Evolutionary conservation across 495 filamentous ascomycete genomes (phyloP), one percentile per base, ranked within the genome.

Genomic region (Lophiotrema nucula): DNA sequence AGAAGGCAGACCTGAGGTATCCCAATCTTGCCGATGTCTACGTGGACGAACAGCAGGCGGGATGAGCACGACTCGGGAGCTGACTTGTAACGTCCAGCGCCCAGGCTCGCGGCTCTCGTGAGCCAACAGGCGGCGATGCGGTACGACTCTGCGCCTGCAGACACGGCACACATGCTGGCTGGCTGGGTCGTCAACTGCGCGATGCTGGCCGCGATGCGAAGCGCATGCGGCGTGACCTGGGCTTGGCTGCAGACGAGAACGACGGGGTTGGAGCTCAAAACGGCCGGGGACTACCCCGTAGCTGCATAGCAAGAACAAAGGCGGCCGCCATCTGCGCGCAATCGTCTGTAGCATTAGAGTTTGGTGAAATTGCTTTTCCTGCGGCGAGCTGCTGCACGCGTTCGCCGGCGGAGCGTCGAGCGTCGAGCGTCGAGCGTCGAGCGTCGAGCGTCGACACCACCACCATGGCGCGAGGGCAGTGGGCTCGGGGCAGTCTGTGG

Each of bases 1-100:
- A 91, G 53, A 70, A 92, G 66, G 86, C 88, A 2, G 90, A 96
- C 73, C 71, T 96, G 47, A 77, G 91, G 60, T 96, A 95, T 73
- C 88, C 90, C 11, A 84, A 92, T 67, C 74, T 84, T 8, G 73
- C 79, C 22, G 81, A 84, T 35, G 60, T 89, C 67, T 55, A 66
- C 58, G 63, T 66, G 57, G 63, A 66, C 58, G 62, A n/a, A n/a
- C n/a, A n/a, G n/a, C n/a, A n/a, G n/a, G n/a, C 43, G 21, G 4
- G 55, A 44, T 42, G 55, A 56, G 45, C 27, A 35, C 41, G 41
- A 11, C 2, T 55, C 39, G 15, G 22, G 25, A 27, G 41, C 25
- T 18, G 18, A 42, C 18, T 52, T 50, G 47, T 3, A 33, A 23
- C 42, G 8, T 15, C 53, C 28, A 31, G 18, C 15, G 35, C 28